Evolutionary conservation across 2,329 filamentous ascomycete species (phyloP).

Genomic region (Macrophomina phaseolina): DNA sequence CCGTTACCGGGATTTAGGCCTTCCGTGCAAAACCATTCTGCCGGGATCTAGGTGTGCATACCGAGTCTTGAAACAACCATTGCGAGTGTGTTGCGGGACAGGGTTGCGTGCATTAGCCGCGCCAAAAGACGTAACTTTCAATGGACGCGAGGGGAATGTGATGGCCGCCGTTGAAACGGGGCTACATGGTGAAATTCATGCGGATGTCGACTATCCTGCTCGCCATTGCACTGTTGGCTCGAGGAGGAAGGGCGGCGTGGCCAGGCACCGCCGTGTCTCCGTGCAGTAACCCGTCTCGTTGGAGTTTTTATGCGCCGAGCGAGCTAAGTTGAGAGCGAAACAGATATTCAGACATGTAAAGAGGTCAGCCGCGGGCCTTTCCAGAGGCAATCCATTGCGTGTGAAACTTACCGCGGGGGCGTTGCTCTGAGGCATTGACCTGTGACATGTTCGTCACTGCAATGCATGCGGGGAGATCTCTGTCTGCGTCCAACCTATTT

Average conservation of each 20-base stretch:
- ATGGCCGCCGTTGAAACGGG: neutral
- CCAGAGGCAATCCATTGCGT: neutral
- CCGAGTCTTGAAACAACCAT: constrained; percentile 6
- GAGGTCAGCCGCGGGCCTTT: neutral
- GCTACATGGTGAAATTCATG: neutral
- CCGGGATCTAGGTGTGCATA: neutral
- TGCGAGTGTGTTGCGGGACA: neutral
- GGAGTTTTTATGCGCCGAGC: neutral
- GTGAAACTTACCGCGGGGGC: neutral
- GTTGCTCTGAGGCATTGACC: neutral
- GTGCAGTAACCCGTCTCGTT: neutral
- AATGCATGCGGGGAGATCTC: neutral
- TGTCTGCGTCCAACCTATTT: neutral
- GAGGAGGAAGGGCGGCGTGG: neutral
- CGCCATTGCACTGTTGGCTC: neutral
- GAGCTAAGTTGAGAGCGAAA: no score
- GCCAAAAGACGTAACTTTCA: neutral
- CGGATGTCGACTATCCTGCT: neutral
- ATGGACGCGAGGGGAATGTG: neutral
- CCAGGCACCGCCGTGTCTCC: neutral
- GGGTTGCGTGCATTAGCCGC: neutral
- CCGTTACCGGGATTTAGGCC: neutral
- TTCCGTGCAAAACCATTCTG: neutral
- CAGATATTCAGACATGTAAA: neutral
- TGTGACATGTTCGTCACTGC: neutral